These are phyloP conservation scores for Ganoderma lingzhi DNA, from an alignment of 1,284 basidiomycete species.

Conservation along the genomic window DNA sequence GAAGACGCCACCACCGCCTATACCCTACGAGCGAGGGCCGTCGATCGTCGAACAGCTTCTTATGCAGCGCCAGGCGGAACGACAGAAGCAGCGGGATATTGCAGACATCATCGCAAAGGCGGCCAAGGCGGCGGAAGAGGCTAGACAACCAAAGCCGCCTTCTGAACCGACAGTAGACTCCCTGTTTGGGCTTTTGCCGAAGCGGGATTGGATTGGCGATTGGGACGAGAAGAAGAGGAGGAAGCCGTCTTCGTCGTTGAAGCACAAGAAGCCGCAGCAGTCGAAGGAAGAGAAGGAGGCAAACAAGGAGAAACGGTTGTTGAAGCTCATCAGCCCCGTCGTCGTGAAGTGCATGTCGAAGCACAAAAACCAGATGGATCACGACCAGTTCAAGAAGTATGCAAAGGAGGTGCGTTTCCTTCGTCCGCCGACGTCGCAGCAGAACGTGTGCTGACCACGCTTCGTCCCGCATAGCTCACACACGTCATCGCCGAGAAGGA, in stretches of 20 bases:
- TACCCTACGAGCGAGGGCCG: neutral
- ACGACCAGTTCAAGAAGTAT: slow-evolving; percentile 92
- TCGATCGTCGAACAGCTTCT: slow-evolving; percentile 2
- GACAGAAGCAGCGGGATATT: slow-evolving; percentile 40
- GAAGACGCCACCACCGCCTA: slow-evolving; percentile 21
- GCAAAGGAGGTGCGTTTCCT: slow-evolving; percentile 82
- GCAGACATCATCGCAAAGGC: slow-evolving; percentile 59
- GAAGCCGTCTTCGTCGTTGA: slow-evolving; percentile 33
- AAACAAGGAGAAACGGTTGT: slow-evolving; percentile 83
- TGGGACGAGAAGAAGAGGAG: slow-evolving; percentile 45
- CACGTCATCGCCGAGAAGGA: slow-evolving; percentile 90
- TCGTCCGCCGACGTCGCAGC: neutral
- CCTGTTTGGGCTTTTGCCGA: neutral
- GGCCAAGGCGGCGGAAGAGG: slow-evolving; percentile 51
- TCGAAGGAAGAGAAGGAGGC: slow-evolving; percentile 67
- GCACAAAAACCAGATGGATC: slow-evolving; percentile 82
- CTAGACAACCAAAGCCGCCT: slow-evolving; percentile 34
- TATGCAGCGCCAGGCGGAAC: slow-evolving; percentile 23
- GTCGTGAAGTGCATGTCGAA: slow-evolving; percentile 95
- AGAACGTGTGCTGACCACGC: neutral
- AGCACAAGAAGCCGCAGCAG: slow-evolving; percentile 48
- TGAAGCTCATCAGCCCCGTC: slow-evolving; percentile 87
- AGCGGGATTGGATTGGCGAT: slow-evolving; percentile 29
- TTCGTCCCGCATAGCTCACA: slow-evolving; percentile 63
- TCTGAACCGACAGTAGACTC: slow-evolving; percentile 18